A percentile compares a stretch with the other conserved stretches of the same genome.
These are phyloP conservation scores for Chalciporus piperatus DNA, from an alignment of 768 basidiomycete species.

Conservation along the genomic window DNA sequence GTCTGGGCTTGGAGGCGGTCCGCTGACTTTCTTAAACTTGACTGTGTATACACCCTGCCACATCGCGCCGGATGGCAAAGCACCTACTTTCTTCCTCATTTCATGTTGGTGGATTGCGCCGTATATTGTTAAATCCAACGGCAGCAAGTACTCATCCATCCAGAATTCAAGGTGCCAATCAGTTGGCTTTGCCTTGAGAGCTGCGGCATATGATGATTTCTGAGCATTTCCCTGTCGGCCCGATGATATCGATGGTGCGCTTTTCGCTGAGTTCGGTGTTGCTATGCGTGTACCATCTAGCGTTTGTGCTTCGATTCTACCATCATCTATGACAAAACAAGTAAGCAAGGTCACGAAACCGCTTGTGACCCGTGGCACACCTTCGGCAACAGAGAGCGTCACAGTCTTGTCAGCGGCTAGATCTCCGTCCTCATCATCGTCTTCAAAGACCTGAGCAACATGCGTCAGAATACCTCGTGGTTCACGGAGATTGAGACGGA, in stretches of 20 bases:
- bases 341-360: slow-evolving; percentile 4
- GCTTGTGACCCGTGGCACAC: slow-evolving; percentile 35
- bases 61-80: slow-evolving; percentile 64
- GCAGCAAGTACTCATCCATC: slow-evolving; percentile 83
- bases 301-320: slow-evolving; percentile 93
- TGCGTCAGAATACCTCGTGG: slow-evolving; percentile 11
- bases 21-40: slow-evolving; percentile 89
- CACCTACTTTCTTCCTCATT: slow-evolving; percentile 67
- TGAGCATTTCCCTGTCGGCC: slow-evolving; percentile 31
- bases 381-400: slow-evolving; percentile 77
- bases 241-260: slow-evolving; percentile 34
- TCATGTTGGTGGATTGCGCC: slow-evolving; percentile 95
- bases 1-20: slow-evolving; percentile 67
- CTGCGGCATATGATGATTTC: slow-evolving; percentile 86
- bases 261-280: slow-evolving; percentile 68
- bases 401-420: slow-evolving; percentile 79
- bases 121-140: slow-evolving; percentile 89
- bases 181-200: slow-evolving; percentile 85
- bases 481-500: slow-evolving; percentile 14
- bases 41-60: slow-evolving; percentile 92
- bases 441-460: slow-evolving; percentile 67
- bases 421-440: slow-evolving; percentile 81
- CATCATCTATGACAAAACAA: slow-evolving; percentile 59
- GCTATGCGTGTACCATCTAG: slow-evolving; percentile 94
- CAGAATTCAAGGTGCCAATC: slow-evolving; percentile 98